A percentile compares a stretch with the other conserved stretches of the same genome.
These are phyloP conservation scores for Acanthamoeba sp. DNA, from an alignment of 208 protist species.

Conservation along the genomic window DNA sequence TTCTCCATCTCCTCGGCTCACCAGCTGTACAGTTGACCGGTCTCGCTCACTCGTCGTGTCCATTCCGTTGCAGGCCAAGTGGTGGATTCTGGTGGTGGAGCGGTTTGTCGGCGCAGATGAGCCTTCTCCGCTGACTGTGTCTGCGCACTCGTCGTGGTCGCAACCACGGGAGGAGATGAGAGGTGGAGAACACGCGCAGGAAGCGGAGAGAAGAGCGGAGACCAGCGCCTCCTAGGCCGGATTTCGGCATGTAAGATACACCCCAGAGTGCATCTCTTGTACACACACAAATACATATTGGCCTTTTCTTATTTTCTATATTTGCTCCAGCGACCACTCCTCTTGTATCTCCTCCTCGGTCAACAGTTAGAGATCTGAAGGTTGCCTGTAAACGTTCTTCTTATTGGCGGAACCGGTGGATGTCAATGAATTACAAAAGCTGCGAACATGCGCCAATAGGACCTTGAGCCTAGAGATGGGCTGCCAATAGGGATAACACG, in stretches of 20 bases:
- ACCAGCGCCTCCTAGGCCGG: background rate
- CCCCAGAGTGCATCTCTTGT: too few species aligned
- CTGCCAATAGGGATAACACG: background rate
- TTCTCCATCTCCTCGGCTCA: background rate
- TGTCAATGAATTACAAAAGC: background rate
- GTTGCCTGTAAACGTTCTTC: too few species aligned
- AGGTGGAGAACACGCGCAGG: background rate
- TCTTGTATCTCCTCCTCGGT: too few species aligned
- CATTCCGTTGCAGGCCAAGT: background rate
- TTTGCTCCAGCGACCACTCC: too few species aligned
- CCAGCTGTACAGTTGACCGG: background rate
- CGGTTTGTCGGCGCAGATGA: background rate
- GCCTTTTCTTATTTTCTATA: too few species aligned
- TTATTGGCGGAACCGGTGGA: background rate
- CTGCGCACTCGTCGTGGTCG: background rate
- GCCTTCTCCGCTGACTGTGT: background rate
- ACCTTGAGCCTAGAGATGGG: background rate
- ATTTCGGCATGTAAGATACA: too few species aligned
- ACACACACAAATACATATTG: too few species aligned
- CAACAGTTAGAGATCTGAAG: too few species aligned
- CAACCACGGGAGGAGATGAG: background rate
- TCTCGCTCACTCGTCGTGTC: background rate
- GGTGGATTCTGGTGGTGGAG: constrained; percentile 34
- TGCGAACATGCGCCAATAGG: background rate
- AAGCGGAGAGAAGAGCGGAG: background rate